These are phyloP conservation scores for Monilinia laxa DNA, from an alignment of 2,329 filamentous ascomycete genomes.

Conservation along the genomic window DNA sequence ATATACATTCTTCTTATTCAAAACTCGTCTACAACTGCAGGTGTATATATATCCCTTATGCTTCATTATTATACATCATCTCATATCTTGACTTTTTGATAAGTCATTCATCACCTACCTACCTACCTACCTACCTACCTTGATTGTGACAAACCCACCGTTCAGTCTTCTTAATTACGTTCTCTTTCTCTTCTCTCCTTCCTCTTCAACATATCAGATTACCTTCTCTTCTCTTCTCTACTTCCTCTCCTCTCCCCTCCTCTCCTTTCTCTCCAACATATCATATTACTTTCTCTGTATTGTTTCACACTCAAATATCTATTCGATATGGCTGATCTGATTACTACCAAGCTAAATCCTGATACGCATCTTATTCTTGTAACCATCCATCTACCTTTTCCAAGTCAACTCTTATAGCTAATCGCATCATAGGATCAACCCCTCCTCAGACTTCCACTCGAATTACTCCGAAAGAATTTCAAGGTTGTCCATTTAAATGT, in stretches of 20 bases:
- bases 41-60: too few species aligned
- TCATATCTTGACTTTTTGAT: not conserved
- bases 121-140: not conserved
- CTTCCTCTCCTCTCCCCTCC: not conserved
- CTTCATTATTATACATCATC: too few species aligned
- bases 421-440: slow-evolving; percentile 74
- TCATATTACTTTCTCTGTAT: not conserved
- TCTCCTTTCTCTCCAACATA: not conserved
- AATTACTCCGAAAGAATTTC: slow-evolving; percentile 92
- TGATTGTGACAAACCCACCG: not conserved
- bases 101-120: not conserved
- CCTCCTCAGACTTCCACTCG: slow-evolving; percentile 86
- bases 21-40: too few species aligned
- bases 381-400: slow-evolving; percentile 30
- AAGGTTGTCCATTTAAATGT: slow-evolving; percentile 77
- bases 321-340: slow-evolving; percentile 55
- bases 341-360: slow-evolving; percentile 68
- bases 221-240: not conserved
- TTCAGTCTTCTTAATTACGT: not conserved
- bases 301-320: not conserved
- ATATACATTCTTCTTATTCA: too few species aligned
- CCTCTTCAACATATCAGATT: not conserved
- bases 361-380: slow-evolving; percentile 75
- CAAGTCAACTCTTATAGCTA: slow-evolving; percentile 26
- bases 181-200: not conserved